Percentiles rank a stretch among this genome's conserved stretches.
Evolutionary conservation across 2,329 filamentous ascomycete genomes (phyloP).

Genomic region (Ophiobolus disseminans): DNA sequence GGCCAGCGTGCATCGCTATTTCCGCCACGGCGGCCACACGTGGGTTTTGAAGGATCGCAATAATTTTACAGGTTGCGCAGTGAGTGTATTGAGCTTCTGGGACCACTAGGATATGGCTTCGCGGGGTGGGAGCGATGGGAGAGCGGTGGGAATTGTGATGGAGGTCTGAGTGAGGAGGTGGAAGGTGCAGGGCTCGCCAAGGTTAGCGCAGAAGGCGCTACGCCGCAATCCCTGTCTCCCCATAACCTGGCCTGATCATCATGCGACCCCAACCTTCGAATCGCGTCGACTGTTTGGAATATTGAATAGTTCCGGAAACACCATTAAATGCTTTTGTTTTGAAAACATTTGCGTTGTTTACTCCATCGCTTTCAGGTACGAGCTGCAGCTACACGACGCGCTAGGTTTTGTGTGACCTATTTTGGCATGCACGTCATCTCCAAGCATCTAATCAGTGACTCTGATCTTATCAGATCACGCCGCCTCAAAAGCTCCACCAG

Average conservation of each 20-base stretch:
- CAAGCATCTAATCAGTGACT: conserved; percentile 10
- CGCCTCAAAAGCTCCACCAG: conserved; percentile 7
- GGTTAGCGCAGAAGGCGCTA: conserved; percentile 25
- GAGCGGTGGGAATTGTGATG: conserved; percentile 28
- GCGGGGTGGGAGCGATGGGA: conserved; percentile 14
- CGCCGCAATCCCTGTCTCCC: conserved; percentile 1
- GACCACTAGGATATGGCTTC: conserved; percentile 5
- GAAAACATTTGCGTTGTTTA: no score
- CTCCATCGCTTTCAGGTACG: neutral
- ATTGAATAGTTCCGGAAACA: no score
- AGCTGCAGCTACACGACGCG: conserved; percentile 6
- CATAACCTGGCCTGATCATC: conserved; percentile 25
- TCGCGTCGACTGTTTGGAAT: conserved; percentile 1
- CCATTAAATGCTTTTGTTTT: no score
- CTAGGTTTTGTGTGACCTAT: conserved; percentile 11
- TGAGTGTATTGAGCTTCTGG: conserved; percentile 8
- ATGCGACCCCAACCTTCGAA: conserved; percentile 12
- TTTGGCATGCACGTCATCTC: conserved; percentile 30
- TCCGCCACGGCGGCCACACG: conserved; percentile 35
- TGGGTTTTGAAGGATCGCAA: conserved; percentile 22
- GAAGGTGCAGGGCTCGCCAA: conserved; percentile 22
- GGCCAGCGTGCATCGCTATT: conserved; percentile 34
- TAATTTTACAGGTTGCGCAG: conserved; percentile 35
- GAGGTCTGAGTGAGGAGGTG: conserved; percentile 36
- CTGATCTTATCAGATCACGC: conserved; percentile 31